Evolutionary conservation across 192 early-diverging fungal genomes (phyloP).

Genomic region (Coemansia sp.): DNA sequence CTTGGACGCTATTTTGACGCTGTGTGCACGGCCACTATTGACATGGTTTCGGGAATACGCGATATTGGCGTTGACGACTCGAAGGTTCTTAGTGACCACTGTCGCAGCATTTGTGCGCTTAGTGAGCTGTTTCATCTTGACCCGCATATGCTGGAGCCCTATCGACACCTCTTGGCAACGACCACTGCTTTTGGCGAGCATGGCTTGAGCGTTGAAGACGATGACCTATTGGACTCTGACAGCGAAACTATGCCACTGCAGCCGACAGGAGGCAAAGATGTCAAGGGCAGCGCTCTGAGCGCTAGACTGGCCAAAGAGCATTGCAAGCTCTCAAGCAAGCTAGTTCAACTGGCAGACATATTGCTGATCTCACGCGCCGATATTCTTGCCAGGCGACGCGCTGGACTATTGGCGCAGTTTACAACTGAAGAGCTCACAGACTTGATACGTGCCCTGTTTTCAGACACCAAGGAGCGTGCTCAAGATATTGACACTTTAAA

Average conservation of each 20-base stretch:
- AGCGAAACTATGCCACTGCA: not conserved
- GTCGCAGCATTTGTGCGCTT: constrained; percentile 16
- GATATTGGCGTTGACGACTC: constrained; percentile 51
- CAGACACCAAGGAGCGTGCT: constrained; percentile 40
- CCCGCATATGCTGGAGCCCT: not conserved
- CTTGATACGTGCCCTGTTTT: constrained; percentile 42
- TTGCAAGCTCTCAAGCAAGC: constrained; percentile 21
- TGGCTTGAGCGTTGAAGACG: not conserved
- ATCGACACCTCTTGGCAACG: constrained; percentile 1
- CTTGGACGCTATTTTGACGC: constrained; percentile 29
- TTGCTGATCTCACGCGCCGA: constrained; percentile 47
- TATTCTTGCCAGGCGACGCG: constrained; percentile 45
- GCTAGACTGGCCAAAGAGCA: constrained; percentile 23
- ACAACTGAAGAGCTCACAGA: constrained; percentile 28
- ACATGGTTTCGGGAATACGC: constrained; percentile 17
- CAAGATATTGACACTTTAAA: constrained; percentile 36
- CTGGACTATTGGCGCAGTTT: constrained; percentile 37
- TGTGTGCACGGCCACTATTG: constrained; percentile 25
- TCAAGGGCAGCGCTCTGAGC: not conserved
- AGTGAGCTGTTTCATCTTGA: constrained; percentile 19
- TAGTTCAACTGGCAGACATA: constrained; percentile 46
- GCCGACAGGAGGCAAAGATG: not conserved
- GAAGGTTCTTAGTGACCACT: constrained; percentile 44
- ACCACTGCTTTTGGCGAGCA: not conserved
- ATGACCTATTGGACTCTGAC: constrained; percentile 18